Conservation (phyloP, 495 filamentous ascomycete species). For the Lentithecium fluviatile region DNA sequence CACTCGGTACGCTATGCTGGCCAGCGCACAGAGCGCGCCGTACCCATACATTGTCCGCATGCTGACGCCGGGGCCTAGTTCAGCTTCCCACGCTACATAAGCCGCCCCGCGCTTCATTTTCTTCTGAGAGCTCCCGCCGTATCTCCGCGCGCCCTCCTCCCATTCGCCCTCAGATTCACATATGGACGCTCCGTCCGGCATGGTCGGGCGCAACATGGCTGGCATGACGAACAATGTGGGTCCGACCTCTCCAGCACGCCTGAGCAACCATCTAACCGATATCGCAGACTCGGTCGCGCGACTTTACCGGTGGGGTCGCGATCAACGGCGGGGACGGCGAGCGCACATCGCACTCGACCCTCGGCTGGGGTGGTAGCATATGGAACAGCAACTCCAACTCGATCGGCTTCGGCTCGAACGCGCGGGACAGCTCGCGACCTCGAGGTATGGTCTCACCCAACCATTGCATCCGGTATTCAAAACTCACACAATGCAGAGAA, state of each 20-base stretch:
- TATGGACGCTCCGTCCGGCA: slow-evolving; percentile 23
- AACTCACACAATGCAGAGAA: slow-evolving; percentile 24
- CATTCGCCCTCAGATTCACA: slow-evolving; percentile 4
- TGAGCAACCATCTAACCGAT: slow-evolving; percentile 15
- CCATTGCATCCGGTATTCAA: neutral
- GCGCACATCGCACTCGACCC: slow-evolving; percentile 38
- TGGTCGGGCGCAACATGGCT: slow-evolving; percentile 19
- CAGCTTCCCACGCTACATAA: slow-evolving; percentile 21
- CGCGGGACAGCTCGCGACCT: slow-evolving; percentile 44
- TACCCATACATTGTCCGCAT: slow-evolving; percentile 1
- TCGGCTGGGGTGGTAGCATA: slow-evolving; percentile 58
- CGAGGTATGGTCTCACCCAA: slow-evolving; percentile 44
- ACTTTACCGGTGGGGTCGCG: slow-evolving; percentile 17
- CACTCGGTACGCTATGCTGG: neutral
- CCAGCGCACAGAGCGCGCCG: neutral
- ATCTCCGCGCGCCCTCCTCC: neutral
- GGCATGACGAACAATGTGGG: slow-evolving; percentile 32
- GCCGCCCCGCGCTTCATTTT: slow-evolving; percentile 10
- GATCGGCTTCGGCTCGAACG: slow-evolving; percentile 45
- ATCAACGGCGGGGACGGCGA: slow-evolving; percentile 26
- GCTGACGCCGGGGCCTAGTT: slow-evolving; percentile 31
- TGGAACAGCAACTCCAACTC: slow-evolving; percentile 59
- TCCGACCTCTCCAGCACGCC: neutral
- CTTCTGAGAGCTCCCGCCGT: neutral
- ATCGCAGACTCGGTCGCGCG: slow-evolving; percentile 27